These are phyloP conservation scores for Ricinus communis DNA, from an alignment of 345 rosid species.

Conservation along the genomic window DNA sequence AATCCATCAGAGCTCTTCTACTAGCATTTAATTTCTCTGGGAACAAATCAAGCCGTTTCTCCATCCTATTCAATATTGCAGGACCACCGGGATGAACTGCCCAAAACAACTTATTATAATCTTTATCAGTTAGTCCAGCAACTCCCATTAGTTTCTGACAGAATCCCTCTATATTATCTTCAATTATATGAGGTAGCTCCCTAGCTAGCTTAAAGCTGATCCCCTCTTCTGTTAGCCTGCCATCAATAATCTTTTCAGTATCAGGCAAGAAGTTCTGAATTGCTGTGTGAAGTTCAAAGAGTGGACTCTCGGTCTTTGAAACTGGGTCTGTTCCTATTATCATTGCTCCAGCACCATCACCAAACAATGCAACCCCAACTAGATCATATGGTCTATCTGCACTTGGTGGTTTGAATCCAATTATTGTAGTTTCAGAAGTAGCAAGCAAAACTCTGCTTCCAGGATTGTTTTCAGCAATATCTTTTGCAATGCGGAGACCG, in stretches of 20 bases:
- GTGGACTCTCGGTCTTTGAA: slow-evolving; percentile 54
- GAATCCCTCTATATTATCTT: slow-evolving; percentile 81
- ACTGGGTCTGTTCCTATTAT: slow-evolving; percentile 73
- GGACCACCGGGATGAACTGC: slow-evolving; percentile 99
- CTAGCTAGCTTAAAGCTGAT: slow-evolving; percentile 82
- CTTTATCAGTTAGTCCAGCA: slow-evolving; percentile 41
- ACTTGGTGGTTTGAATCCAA: slow-evolving; percentile 93
- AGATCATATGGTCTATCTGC: slow-evolving; percentile 82
- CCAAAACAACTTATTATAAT: slow-evolving; percentile 84
- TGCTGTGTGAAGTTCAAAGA: slow-evolving; percentile 84
- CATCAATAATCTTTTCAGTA: slow-evolving; percentile 79
- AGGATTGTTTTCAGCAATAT: slow-evolving; percentile 90
- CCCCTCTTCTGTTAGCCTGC: slow-evolving; percentile 87
- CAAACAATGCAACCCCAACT: slow-evolving; percentile 94
- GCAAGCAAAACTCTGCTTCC: slow-evolving; percentile 85
- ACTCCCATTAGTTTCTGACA: slow-evolving; percentile 58
- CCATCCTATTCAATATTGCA: slow-evolving; percentile 82
- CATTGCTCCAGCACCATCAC: slow-evolving; percentile 93
- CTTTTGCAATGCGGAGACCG: slow-evolving; percentile 91
- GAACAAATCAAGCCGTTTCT: slow-evolving; percentile 64
- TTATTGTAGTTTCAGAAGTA: slow-evolving; percentile 88
- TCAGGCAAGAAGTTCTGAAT: slow-evolving; percentile 78
- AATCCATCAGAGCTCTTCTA: slow-evolving; percentile 83
- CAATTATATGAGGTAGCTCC: slow-evolving; percentile 93
- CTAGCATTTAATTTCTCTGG: slow-evolving; percentile 83